Base-by-base conservation (phyloP, 805 yeast species). In the Hanseniaspora pseudoguilliermondii region DNA sequence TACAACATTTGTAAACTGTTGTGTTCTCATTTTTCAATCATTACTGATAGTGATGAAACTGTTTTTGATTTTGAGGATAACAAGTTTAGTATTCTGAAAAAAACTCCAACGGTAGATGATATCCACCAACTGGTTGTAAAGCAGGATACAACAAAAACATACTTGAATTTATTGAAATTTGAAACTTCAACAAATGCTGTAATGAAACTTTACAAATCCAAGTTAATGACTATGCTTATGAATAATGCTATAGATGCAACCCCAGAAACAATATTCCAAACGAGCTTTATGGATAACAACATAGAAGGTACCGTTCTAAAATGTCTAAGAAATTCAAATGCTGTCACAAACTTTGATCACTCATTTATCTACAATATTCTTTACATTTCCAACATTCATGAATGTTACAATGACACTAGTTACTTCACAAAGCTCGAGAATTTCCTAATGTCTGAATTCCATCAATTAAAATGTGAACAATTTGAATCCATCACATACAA, bases 381-480 rank as follows among this genome's bases (percentile, higher is more conserved):
- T 3, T 36, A 43, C 20, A 9, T 51, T 2, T 23, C 38, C 9
- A 38, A 36, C 23, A 44, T 51, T 5, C 49, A 51, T 35, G 40
- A 18, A 23, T 13, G 2, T 11, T 44, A 41, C 39, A 39, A 36
- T 18, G 39, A 44, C 11, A 51, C 18, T 27, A 13, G 16, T 9
- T 7, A 18, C 5, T 27, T 51, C 23, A 18, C 20, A 18, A 51
- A 51, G 11, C 23, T 51, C 2, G 11, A 18, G 10, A 51, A 27
- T 16, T 51, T 27, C 34, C 35, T 51, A 15, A 51, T 51, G 55
- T 35, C 55, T 27, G 55, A 51, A 15, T 51, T 51, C 16, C 39
- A 32, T 15, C 55, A 51, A 51, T 27, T 51, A 18, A 20, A 27
- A 11, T 20, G 49, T 13, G 23, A 32, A 21, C n/a, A 44, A 25